A percentile compares a stretch with the other conserved stretches of the same genome.
phyloP scores from a whole-genome alignment of 768 basidiomycete genomes.

The Agrocybe pediades region DNA sequence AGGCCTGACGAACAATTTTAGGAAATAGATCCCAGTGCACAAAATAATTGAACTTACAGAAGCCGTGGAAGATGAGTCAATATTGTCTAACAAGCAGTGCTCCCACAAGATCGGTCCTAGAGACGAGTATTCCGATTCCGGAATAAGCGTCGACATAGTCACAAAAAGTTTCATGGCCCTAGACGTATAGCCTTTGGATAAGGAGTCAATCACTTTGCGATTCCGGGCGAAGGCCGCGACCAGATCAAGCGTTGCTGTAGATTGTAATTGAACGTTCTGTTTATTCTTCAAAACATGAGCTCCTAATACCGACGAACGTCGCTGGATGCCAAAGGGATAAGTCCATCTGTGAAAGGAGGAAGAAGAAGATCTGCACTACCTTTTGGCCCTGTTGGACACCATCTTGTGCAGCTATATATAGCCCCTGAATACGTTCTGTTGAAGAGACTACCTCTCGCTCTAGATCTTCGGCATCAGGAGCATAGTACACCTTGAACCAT shows the following conservation, averaged over 20 bases:
- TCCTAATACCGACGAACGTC: conserved; percentile 18
- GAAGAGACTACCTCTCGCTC: conserved; percentile 45
- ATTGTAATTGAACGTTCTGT: conserved; percentile 3
- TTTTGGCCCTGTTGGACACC: conserved; percentile 43
- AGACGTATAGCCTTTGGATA: conserved; percentile 45
- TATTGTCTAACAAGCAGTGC: conserved; percentile 42
- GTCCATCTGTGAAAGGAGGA: background rate
- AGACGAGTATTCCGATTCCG: conserved; percentile 46
- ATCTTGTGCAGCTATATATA: conserved; percentile 55
- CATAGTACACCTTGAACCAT: conserved; percentile 44
- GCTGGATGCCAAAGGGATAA: conserved; percentile 10
- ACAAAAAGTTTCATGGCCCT: conserved; percentile 65
- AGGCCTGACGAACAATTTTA: conserved; percentile 38
- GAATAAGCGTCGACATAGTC: conserved; percentile 55
- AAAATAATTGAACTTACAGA: conserved; percentile 42
- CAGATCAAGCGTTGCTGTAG: conserved; percentile 29
- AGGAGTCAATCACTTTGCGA: conserved; percentile 40
- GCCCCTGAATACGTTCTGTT: conserved; percentile 42
- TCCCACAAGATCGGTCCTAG: conserved; percentile 64
- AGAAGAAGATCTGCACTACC: conserved; percentile 28
- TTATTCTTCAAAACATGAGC: conserved; percentile 9
- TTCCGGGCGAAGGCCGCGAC: conserved; percentile 37
- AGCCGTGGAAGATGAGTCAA: conserved; percentile 42
- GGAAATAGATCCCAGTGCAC: background rate
- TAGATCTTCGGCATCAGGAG: conserved; percentile 39